These are phyloP conservation scores for Picea abies DNA, from an alignment of 83 land plant species.

Conservation along the genomic window DNA sequence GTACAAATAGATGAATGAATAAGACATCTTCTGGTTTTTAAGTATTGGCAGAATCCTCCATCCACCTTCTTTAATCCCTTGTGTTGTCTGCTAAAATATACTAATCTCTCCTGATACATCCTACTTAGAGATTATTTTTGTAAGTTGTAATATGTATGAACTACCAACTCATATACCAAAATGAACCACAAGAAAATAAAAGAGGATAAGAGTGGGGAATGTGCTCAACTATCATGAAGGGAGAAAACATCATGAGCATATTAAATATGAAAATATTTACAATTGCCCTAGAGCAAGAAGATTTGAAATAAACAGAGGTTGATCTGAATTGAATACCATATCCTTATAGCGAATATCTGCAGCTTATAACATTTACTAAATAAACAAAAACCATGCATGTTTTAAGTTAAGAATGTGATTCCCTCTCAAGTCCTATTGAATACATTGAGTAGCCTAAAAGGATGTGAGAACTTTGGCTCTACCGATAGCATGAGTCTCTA, in stretches of 20 bases:
- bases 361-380: neutral
- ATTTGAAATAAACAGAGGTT: neutral
- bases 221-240: neutral
- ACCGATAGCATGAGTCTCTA: conserved; percentile 94
- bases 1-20: too few species aligned
- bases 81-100: too few species aligned
- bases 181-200: neutral
- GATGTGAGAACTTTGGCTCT: conserved; percentile 12
- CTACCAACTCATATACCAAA: neutral
- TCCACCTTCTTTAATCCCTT: too few species aligned
- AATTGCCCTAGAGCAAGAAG: neutral
- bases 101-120: neutral
- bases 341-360: neutral
- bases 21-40: too few species aligned
- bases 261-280: neutral
- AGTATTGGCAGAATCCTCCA: too few species aligned
- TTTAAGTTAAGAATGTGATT: neutral
- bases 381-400: neutral
- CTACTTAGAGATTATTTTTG: neutral
- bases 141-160: too few species aligned
- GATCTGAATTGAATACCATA: neutral
- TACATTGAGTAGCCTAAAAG: neutral
- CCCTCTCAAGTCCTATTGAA: neutral
- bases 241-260: neutral
- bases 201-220: neutral